These are phyloP conservation scores for Cladosporium cucumerinum DNA, from an alignment of 2,329 filamentous ascomycete species.

Conservation along the genomic window DNA sequence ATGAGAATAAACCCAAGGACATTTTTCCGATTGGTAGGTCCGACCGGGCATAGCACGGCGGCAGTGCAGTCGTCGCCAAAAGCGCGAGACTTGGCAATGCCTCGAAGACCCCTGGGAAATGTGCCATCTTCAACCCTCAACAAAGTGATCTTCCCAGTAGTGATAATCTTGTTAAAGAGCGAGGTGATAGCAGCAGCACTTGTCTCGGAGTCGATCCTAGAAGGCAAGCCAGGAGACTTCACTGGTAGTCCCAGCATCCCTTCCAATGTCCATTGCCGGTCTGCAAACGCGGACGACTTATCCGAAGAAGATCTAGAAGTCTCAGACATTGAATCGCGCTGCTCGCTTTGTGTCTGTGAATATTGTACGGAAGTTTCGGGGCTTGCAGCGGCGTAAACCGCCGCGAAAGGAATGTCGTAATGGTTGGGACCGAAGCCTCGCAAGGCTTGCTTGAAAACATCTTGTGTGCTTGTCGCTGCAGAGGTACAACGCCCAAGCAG, in stretches of 20 bases:
- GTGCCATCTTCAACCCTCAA: conserved; percentile 63
- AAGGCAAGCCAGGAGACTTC: conserved; percentile 59
- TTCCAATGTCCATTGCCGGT: conserved; percentile 8
- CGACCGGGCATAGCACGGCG: conserved; percentile 36
- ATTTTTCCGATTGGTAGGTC: conserved; percentile 20
- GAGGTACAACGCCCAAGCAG: conserved; percentile 74
- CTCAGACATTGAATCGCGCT: not conserved
- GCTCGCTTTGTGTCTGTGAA: not conserved
- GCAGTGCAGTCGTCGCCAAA: conserved; percentile 45
- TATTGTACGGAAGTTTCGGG: not conserved
- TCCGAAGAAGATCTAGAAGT: not conserved
- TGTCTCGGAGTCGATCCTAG: conserved; percentile 64
- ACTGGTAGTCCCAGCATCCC: conserved; percentile 58
- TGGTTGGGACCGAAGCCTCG: conserved; percentile 10
- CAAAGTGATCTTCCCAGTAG: conserved; percentile 62
- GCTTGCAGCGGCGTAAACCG: conserved; percentile 11
- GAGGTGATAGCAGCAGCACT: conserved; percentile 71
- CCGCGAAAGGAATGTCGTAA: conserved; percentile 18
- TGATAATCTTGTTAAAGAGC: conserved; percentile 72
- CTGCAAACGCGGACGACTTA: not conserved
- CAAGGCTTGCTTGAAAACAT: conserved; percentile 67
- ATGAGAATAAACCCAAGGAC: conserved; percentile 27
- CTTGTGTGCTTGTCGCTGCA: conserved; percentile 64
- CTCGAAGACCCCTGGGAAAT: conserved; percentile 61
- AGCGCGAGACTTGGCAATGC: conserved; percentile 66